Conservation (phyloP, 2,329 filamentous ascomycete genomes). For the Cercospora sp. region DNA sequence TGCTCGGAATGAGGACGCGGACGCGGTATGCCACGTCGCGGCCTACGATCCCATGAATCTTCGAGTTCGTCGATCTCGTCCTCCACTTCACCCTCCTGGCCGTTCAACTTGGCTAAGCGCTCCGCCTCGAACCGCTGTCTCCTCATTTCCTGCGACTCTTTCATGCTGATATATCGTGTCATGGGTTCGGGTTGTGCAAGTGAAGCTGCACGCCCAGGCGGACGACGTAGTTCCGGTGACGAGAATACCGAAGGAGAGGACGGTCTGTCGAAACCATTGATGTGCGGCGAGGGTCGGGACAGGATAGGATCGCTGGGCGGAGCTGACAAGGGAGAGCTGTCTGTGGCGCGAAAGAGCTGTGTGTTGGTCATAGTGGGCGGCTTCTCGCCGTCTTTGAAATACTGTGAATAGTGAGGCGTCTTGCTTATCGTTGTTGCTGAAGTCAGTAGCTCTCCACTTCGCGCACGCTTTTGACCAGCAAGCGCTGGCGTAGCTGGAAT, state of each 20-base stretch:
- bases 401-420: constrained; percentile 44
- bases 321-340: constrained; percentile 44
- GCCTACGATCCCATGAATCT: background rate
- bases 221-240: background rate
- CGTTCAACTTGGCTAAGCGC: background rate
- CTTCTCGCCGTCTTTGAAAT: constrained; percentile 38
- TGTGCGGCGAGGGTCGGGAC: constrained; percentile 50
- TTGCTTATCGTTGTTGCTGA: constrained; percentile 44
- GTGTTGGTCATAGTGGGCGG: constrained; percentile 45
- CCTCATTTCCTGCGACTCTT: constrained; percentile 45
- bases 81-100: background rate
- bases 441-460: constrained; percentile 44
- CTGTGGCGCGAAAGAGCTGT: constrained; percentile 50
- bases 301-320: constrained; percentile 47
- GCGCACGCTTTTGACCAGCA: constrained; percentile 43
- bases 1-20: constrained; percentile 1
- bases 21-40: constrained; percentile 9
- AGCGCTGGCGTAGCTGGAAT: constrained; percentile 47
- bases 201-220: background rate
- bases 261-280: constrained; percentile 31
- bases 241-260: constrained; percentile 39
- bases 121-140: constrained; percentile 33
- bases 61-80: constrained; percentile 5
- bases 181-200: background rate
- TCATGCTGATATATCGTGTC: constrained; percentile 40